A percentile compares a stretch with the other conserved stretches of the same genome.
These are phyloP conservation scores for Ramaria sp. DNA, from an alignment of 768 basidiomycete species.

Conservation along the genomic window DNA sequence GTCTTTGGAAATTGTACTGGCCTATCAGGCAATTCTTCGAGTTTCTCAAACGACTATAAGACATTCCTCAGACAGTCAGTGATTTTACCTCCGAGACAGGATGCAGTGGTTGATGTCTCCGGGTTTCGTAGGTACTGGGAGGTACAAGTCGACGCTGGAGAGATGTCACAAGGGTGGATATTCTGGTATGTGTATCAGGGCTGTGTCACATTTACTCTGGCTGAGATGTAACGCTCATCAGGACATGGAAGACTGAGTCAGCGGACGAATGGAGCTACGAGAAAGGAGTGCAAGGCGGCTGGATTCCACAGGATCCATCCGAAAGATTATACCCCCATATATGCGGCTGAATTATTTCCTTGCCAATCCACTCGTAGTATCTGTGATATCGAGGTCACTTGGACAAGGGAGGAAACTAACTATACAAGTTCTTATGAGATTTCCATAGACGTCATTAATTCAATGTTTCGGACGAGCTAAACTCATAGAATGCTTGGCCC, in stretches of 20 bases:
- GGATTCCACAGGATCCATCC: slow-evolving; percentile 66
- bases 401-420: no score
- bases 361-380: background rate
- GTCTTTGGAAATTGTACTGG: slow-evolving; percentile 52
- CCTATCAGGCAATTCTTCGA: slow-evolving; percentile 46
- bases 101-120: background rate
- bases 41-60: slow-evolving; percentile 54
- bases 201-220: background rate
- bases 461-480: no score
- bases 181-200: slow-evolving; percentile 28
- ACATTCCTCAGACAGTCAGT: slow-evolving; percentile 49
- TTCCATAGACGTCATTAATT: no score
- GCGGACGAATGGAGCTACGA: slow-evolving; percentile 73
- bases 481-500: no score
- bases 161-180: slow-evolving; percentile 61
- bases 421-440: no score
- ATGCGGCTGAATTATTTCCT: slow-evolving; percentile 28
- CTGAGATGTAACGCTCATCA: background rate
- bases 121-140: slow-evolving; percentile 32
- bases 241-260: slow-evolving; percentile 69
- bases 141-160: slow-evolving; percentile 65
- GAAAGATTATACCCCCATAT: slow-evolving; percentile 53
- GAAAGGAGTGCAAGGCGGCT: slow-evolving; percentile 61
- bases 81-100: background rate
- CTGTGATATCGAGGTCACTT: no score